Base-by-base conservation (phyloP, 192 early-diverging fungal species). In the Thoreauomyces humboldtii region DNA sequence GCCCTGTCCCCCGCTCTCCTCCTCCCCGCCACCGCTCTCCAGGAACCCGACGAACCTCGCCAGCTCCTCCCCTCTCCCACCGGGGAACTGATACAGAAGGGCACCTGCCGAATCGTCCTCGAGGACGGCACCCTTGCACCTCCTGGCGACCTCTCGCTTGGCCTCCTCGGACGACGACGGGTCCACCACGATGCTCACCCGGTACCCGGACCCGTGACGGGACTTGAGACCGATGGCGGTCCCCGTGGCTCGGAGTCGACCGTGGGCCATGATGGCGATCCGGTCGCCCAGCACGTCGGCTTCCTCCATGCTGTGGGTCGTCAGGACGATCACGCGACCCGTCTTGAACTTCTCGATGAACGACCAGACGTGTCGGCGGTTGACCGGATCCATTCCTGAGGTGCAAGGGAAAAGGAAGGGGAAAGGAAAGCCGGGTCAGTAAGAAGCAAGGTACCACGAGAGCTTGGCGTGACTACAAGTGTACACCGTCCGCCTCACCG, bases 381-480 rank as follows among this genome's bases (percentile, higher is more conserved):
- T 90, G 41, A 90, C 82, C 0, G 90, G 90, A 48, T 91, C 90
- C 88, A 91, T 90, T 54, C 89, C 89, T n/a, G n/a, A n/a, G n/a
- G n/a, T n/a, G n/a, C n/a, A 59, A 73, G 55, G 2, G 73, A 76
- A 22, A 62, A 36, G 33, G n/a, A n/a, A n/a, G n/a, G n/a, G n/a
- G n/a, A n/a, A n/a, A n/a, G n/a, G n/a, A n/a, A n/a, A n/a, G n/a
- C n/a, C n/a, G n/a, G n/a, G n/a, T n/a, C n/a, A n/a, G n/a, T n/a
- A n/a, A n/a, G n/a, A n/a, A n/a, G n/a, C n/a, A n/a, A n/a, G n/a
- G n/a, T n/a, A n/a, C n/a, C n/a, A n/a, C n/a, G n/a, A n/a, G n/a
- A n/a, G n/a, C n/a, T n/a, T n/a, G n/a, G n/a, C n/a, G n/a, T n/a
- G n/a, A n/a, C n/a, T n/a, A n/a, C n/a, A n/a, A n/a, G n/a, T n/a